Percentiles rank a stretch among this genome's conserved stretches.
These are phyloP conservation scores for Scleroderma citrinum DNA, from an alignment of 768 basidiomycete genomes.

Conservation along the genomic window DNA sequence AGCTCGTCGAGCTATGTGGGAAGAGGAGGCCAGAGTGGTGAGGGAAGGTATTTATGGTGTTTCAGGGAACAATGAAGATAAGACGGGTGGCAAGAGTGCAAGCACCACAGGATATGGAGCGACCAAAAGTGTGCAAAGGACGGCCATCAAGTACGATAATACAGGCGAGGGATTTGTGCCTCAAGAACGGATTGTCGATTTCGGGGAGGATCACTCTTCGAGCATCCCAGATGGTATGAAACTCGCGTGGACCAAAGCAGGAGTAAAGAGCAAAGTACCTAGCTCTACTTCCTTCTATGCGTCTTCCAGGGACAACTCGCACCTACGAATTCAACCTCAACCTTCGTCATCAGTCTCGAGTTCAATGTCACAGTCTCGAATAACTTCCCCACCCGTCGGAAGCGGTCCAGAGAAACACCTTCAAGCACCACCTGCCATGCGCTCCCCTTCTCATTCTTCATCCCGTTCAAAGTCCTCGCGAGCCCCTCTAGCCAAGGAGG, in stretches of 20 bases:
- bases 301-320: conserved; percentile 2
- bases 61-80: conserved; percentile 1
- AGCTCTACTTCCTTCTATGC: neutral
- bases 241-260: conserved; percentile 40
- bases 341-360: neutral
- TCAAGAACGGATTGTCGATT: conserved; percentile 3
- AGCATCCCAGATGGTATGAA: conserved; percentile 33
- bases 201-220: conserved; percentile 7
- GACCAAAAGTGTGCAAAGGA: conserved; percentile 13
- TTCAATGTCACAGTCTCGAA: conserved; percentile 4
- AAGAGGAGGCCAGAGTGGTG: conserved; percentile 24
- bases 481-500: conserved; percentile 32
- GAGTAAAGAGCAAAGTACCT: neutral
- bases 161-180: conserved; percentile 3
- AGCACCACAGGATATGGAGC: conserved; percentile 19
- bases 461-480: conserved; percentile 3
- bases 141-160: conserved; percentile 3
- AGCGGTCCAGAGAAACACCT: conserved; percentile 1
- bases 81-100: neutral
- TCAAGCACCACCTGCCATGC: conserved; percentile 6
- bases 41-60: conserved; percentile 16
- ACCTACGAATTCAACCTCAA: neutral
- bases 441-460: conserved; percentile 10
- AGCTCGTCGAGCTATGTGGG: conserved; percentile 25
- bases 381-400: conserved; percentile 8